Percentiles rank a stretch among this genome's conserved stretches.
Conservation (phyloP, 805 yeast species). For the Debaryomyces tyrocola region DNA sequence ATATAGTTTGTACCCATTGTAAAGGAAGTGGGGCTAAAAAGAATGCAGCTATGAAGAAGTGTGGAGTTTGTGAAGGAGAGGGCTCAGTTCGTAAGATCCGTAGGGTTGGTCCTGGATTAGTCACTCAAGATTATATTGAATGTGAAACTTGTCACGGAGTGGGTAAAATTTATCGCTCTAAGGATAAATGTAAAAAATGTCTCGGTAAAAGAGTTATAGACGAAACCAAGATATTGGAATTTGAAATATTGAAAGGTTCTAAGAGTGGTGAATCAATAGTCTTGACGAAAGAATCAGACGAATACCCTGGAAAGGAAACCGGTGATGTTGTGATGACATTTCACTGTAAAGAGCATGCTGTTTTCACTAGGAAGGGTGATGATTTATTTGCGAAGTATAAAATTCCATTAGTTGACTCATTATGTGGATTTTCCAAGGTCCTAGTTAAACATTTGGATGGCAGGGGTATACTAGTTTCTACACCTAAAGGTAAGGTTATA, state of each 20-base stretch:
- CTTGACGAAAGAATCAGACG: slow-evolving; percentile 72
- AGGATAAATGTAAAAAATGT: slow-evolving; percentile 80
- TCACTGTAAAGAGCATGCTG: slow-evolving; percentile 46
- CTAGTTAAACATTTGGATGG: slow-evolving; percentile 78
- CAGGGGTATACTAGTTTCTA: slow-evolving; percentile 61
- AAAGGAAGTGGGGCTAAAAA: slow-evolving; percentile 73
- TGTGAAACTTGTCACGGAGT: slow-evolving; percentile 73
- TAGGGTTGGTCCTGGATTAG: slow-evolving; percentile 73
- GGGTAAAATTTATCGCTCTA: slow-evolving; percentile 59
- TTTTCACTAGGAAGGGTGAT: slow-evolving; percentile 56
- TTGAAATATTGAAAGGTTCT: slow-evolving; percentile 74
- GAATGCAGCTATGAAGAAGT: slow-evolving; percentile 53
- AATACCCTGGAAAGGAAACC: slow-evolving; percentile 65
- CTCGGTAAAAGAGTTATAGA: slow-evolving; percentile 60
- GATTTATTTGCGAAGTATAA: slow-evolving; percentile 63
- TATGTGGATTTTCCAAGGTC: slow-evolving; percentile 75
- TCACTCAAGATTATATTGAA: slow-evolving; percentile 56
- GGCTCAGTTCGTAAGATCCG: slow-evolving; percentile 63
- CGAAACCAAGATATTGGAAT: slow-evolving; percentile 72
- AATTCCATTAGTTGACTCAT: slow-evolving; percentile 74
- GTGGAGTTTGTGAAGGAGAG: slow-evolving; percentile 70
- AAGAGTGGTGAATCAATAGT: slow-evolving; percentile 59
- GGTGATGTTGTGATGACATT: slow-evolving; percentile 77
- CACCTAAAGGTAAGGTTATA: slow-evolving; percentile 78
- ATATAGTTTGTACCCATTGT: slow-evolving; percentile 71